Conservation (phyloP, 495 filamentous ascomycete genomes). For the Penicillium steckii region DNA sequence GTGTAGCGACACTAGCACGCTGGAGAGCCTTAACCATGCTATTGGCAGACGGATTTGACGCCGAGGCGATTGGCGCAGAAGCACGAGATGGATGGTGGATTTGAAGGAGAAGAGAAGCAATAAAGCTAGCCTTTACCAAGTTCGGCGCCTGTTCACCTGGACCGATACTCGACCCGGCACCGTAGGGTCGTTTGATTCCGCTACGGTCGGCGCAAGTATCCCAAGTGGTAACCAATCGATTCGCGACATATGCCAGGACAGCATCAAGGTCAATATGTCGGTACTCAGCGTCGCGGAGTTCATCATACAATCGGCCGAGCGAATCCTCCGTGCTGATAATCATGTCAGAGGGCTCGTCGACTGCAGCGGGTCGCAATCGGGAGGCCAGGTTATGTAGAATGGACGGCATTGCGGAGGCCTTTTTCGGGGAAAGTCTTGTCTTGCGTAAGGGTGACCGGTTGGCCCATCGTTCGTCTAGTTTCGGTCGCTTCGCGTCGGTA, state of each 20-base stretch:
- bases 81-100: conserved; percentile 66
- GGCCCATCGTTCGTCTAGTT: conserved; percentile 43
- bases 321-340: conserved; percentile 46
- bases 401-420: conserved; percentile 47
- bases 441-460: conserved; percentile 38
- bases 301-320: conserved; percentile 51
- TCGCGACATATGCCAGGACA: conserved; percentile 53
- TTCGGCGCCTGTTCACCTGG: conserved; percentile 56
- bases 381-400: conserved; percentile 46
- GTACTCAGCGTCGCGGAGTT: conserved; percentile 51
- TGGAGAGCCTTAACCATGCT: conserved; percentile 30
- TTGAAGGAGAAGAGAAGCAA: conserved; percentile 67
- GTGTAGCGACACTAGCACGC: conserved; percentile 39
- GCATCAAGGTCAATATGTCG: conserved; percentile 54
- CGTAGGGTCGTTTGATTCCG: conserved; percentile 47
- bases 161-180: conserved; percentile 53
- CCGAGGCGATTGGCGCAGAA: conserved; percentile 26
- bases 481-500: conserved; percentile 43
- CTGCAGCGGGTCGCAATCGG: conserved; percentile 26
- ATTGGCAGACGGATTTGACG: conserved; percentile 22
- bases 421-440: conserved; percentile 43
- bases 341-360: conserved; percentile 44
- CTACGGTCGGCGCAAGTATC: conserved; percentile 44
- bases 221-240: conserved; percentile 60
- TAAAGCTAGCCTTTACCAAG: conserved; percentile 69